These are phyloP conservation scores for Nicotiana benthamiana DNA, from an alignment of 257 asterid genomes.

Conservation along the genomic window DNA sequence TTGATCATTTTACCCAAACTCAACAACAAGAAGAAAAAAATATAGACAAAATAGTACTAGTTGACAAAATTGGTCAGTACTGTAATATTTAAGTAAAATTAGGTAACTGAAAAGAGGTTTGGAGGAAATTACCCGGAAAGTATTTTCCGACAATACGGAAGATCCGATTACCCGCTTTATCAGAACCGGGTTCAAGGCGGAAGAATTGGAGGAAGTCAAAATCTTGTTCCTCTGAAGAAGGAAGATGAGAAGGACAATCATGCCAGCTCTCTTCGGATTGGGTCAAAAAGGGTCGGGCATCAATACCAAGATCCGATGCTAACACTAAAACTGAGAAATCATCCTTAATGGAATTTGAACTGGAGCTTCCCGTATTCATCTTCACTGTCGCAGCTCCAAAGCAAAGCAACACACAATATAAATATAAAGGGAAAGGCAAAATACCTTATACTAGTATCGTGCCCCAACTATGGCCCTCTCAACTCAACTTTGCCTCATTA, in stretches of 20 bases:
- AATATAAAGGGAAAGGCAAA: too few species aligned
- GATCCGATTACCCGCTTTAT: conserved; percentile 64
- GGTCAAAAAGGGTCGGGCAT: conserved; percentile 67
- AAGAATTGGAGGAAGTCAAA: conserved; percentile 70
- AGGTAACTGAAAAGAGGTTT: background rate
- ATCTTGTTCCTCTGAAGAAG: conserved; percentile 42
- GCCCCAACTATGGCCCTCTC: too few species aligned
- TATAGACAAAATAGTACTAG: background rate
- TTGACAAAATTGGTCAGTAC: background rate
- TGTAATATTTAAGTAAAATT: background rate
- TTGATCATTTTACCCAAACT: background rate
- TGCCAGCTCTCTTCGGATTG: conserved; percentile 56
- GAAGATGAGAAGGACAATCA: conserved; percentile 55
- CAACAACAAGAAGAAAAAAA: background rate
- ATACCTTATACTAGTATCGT: too few species aligned
- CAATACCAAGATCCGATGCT: conserved; percentile 90
- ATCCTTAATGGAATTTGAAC: conserved; percentile 34
- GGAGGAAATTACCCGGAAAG: conserved; percentile 59
- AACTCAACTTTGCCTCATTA: too few species aligned
- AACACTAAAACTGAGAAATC: conserved; percentile 80
- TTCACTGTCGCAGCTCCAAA: background rate
- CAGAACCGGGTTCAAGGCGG: conserved; percentile 64
- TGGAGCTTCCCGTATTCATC: conserved; percentile 16
- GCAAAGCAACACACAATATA: background rate
- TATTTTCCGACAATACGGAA: conserved; percentile 87